Percentiles rank a stretch among this genome's conserved stretches.
These are phyloP conservation scores for Canna indica DNA, from an alignment of 176 grass and related monocot genomes.

Conservation along the genomic window DNA sequence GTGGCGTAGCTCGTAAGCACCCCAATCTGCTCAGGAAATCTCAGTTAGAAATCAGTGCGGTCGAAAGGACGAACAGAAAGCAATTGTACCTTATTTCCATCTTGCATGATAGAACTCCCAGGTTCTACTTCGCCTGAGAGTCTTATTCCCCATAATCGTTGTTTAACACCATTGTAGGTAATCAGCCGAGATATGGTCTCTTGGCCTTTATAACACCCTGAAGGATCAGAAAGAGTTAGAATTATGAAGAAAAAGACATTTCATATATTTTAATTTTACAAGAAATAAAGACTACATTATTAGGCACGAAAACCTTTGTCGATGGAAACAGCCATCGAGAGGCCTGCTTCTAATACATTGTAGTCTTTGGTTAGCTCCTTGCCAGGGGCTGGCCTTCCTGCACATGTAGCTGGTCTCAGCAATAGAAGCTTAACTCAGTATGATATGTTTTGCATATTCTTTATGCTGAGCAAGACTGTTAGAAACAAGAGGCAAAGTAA, in stretches of 20 bases:
- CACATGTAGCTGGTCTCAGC: not conserved
- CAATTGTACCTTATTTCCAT: constrained; percentile 11
- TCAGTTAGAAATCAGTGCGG: not conserved
- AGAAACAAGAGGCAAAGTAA: not conserved
- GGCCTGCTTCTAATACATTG: constrained; percentile 15
- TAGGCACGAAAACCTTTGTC: constrained; percentile 6
- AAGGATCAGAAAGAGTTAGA: not conserved
- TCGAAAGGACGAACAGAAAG: no score
- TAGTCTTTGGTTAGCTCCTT: constrained; percentile 14
- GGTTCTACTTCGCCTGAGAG: constrained; percentile 10
- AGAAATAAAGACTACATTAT: not conserved
- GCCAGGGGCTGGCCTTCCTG: constrained; percentile 11
- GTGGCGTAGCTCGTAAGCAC: constrained; percentile 6
- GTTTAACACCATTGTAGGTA: constrained; percentile 7
- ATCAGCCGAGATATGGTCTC: constrained; percentile 17
- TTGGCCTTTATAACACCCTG: constrained; percentile 17
- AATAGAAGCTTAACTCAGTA: not conserved
- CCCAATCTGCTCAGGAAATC: not conserved
- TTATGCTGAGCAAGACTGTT: not conserved
- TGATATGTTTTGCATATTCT: not conserved
- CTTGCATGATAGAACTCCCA: not conserved
- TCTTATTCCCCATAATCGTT: constrained; percentile 5
- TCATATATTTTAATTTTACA: not conserved
- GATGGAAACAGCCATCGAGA: constrained; percentile 1
- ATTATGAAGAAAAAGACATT: not conserved